A percentile compares a stretch with the other conserved stretches of the same genome.
These are phyloP conservation scores for Xylariaceae sp. DNA, from an alignment of 2,329 filamentous ascomycete genomes.

Conservation along the genomic window DNA sequence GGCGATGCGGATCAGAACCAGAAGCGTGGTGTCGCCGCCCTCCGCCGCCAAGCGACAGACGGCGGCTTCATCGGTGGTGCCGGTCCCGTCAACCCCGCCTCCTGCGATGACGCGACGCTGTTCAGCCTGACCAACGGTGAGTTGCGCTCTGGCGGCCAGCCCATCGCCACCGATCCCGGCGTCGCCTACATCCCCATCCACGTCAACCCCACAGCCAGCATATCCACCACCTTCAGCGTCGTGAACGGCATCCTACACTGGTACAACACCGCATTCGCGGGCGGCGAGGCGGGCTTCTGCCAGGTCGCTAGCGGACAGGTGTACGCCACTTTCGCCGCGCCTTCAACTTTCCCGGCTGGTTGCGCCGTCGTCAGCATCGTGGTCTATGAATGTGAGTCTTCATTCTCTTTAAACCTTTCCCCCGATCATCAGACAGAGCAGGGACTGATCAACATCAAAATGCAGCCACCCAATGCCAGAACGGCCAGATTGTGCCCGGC, in stretches of 20 bases:
- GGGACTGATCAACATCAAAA: not conserved
- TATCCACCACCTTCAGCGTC: slow-evolving; percentile 14
- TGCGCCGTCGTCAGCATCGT: slow-evolving; percentile 16
- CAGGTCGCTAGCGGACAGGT: slow-evolving; percentile 10
- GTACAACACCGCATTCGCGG: slow-evolving; percentile 20
- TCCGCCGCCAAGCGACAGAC: slow-evolving; percentile 7
- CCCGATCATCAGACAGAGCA: not conserved
- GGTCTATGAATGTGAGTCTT: slow-evolving; percentile 7
- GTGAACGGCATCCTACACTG: slow-evolving; percentile 20
- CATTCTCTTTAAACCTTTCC: not conserved
- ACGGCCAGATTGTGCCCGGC: not conserved
- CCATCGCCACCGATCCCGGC: slow-evolving; percentile 14
- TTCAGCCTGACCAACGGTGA: slow-evolving; percentile 20
- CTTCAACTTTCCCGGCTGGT: slow-evolving; percentile 6
- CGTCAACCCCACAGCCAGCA: slow-evolving; percentile 3
- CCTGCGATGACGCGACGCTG: slow-evolving; percentile 18
- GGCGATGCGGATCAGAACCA: slow-evolving; percentile 1
- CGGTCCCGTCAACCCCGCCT: slow-evolving; percentile 12
- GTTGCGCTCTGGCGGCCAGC: slow-evolving; percentile 13
- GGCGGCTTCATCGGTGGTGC: slow-evolving; percentile 19
- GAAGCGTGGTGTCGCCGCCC: slow-evolving; percentile 4
- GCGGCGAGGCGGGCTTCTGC: slow-evolving; percentile 24
- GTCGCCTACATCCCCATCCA: slow-evolving; percentile 12
- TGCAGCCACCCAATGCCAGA: not conserved
- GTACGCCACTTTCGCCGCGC: slow-evolving; percentile 15